Percentiles rank a stretch among this genome's conserved stretches.
Conservation (phyloP, 257 asterid genomes). For the Jasminum sambac region DNA sequence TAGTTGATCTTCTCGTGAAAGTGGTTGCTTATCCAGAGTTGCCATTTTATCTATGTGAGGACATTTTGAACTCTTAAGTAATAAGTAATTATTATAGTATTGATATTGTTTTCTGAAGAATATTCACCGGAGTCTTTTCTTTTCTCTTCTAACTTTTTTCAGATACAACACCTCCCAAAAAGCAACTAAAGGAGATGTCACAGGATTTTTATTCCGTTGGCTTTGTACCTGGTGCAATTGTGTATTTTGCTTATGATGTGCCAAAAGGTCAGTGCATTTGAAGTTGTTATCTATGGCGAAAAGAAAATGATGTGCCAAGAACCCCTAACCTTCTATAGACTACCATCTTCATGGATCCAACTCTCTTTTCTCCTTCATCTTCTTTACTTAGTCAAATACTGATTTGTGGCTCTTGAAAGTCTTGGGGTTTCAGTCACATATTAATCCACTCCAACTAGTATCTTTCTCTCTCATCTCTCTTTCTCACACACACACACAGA, state of each 20-base stretch:
- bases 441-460: not conserved
- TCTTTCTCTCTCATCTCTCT: not conserved
- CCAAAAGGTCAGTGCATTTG: conserved; percentile 55
- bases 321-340: not conserved
- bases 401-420: not conserved
- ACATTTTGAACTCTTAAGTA: not conserved
- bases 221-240: conserved; percentile 90
- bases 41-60: conserved; percentile 82
- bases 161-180: conserved; percentile 97
- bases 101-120: conserved; percentile 1
- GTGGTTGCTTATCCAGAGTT: conserved; percentile 66
- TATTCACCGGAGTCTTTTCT: conserved; percentile 13
- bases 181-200: conserved; percentile 65
- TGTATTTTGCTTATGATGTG: conserved; percentile 67
- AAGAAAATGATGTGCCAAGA: not conserved
- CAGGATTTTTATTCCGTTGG: conserved; percentile 87
- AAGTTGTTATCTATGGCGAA: not conserved
- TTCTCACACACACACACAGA: not conserved
- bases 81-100: not conserved
- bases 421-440: not conserved
- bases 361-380: not conserved
- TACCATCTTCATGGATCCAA: not conserved
- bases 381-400: not conserved
- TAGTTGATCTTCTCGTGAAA: conserved; percentile 68
- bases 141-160: conserved; percentile 24